These are phyloP conservation scores for Eremothecium cymbalariae DNA, from an alignment of 1,139 yeast species.

Conservation along the genomic window DNA sequence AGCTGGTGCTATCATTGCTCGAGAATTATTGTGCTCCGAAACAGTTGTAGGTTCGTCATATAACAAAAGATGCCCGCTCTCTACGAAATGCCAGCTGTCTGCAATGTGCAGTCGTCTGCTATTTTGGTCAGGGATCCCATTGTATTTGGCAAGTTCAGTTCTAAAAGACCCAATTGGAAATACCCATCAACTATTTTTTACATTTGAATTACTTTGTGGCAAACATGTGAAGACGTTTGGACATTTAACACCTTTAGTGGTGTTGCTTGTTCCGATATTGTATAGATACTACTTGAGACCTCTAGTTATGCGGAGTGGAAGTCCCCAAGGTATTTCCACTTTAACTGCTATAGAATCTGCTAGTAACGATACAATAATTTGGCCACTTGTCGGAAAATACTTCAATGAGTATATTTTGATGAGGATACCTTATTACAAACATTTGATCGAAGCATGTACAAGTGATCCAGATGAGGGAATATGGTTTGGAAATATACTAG, in stretches of 20 bases:
- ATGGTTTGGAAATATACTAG: slow-evolving; percentile 12
- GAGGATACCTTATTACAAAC: slow-evolving; percentile 6
- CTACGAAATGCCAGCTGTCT: no score
- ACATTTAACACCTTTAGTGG: neutral
- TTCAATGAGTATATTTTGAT: slow-evolving; percentile 5
- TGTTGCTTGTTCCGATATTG: neutral
- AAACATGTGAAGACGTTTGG: neutral
- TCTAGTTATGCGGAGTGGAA: no score
- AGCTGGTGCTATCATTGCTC: slow-evolving; percentile 3
- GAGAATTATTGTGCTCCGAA: slow-evolving; percentile 1
- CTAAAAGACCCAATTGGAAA: slow-evolving; percentile 1
- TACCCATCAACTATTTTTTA: neutral
- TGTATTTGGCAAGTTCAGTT: slow-evolving; percentile 1
- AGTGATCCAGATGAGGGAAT: slow-evolving; percentile 9
- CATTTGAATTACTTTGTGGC: slow-evolving; percentile 1
- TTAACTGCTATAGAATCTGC: no score
- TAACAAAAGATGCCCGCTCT: no score
- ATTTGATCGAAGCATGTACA: slow-evolving; percentile 2
- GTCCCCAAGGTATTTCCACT: no score
- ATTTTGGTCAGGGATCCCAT: slow-evolving; percentile 5
- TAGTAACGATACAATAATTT: slow-evolving; percentile 5
- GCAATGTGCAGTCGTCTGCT: no score
- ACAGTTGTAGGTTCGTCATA: no score
- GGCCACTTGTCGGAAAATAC: slow-evolving; percentile 10
- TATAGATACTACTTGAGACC: neutral